Evolutionary conservation across 306 rosid species (phyloP), one percentile per base, ranked within the genome.

Genomic region (Quercus cerris): DNA sequence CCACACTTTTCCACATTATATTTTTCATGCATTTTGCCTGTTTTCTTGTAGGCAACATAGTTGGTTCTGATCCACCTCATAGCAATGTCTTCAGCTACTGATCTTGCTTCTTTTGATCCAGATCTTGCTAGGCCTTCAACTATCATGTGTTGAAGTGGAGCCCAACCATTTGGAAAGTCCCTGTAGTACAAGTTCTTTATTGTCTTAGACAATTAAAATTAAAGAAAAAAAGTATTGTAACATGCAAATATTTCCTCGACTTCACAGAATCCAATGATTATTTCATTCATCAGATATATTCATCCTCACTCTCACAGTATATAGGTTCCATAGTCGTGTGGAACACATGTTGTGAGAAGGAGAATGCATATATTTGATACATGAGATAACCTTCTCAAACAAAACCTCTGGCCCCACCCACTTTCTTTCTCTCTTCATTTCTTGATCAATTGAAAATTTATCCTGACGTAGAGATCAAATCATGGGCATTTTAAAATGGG

Each of bases 151-250:
- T 95, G 97, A 22, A 95, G 73, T 4, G 94, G 98, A 63, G 99
- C 93, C 98, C 99, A 95, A 69, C 99, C 98, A 78, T 95, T 95
- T 38, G 99, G 99, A 75, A 86, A 93, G 88, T 95, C 98, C 99
- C 99, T 91, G 73, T 72, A 71, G 78, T 71, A 52, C 76, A 76
- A 71, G 76, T 55, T 61, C 56, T 52, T 51, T 14, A 49, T 61
- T 33, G 35, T 5, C 23, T 17, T 27, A 8, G 11, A 33, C 11
- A 28, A 64, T n/a, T 1, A 44, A 68, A 10, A 72, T 63, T 11
- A 55, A 56, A 38, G 11, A 30, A 20, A 20, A 66, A 19, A 31
- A 5, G 4, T 23, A 13, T 27, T 4, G 25, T 5, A 62, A 20
- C 20, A 20, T 38, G 59, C 62, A 63, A 62, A 6, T 35, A 2